phyloP scores from a whole-genome alignment of 257 asterid species.

The Asclepias syriaca region DNA sequence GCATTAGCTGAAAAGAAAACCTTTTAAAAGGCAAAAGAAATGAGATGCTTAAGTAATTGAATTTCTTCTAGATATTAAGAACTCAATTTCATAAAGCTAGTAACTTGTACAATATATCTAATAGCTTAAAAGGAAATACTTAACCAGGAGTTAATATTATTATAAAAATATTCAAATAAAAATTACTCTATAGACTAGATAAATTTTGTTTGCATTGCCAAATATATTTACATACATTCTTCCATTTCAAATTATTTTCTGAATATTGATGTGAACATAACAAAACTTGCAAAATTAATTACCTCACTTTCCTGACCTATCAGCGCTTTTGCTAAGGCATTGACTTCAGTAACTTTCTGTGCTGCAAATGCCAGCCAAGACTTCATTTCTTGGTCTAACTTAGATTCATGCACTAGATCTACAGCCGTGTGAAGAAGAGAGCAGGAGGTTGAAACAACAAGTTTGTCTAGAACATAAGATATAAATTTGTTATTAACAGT shows the following conservation, averaged over 20 bases:
- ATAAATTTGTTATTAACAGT: neutral
- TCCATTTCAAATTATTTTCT: neutral
- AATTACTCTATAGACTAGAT: neutral
- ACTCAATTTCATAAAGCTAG: neutral
- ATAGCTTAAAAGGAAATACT: neutral
- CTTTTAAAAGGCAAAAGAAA: conserved; percentile 25
- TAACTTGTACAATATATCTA: neutral
- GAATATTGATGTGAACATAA: neutral
- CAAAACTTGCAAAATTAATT: neutral
- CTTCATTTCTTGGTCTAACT: conserved; percentile 78
- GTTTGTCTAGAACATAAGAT: conserved; percentile 54
- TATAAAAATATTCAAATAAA: neutral
- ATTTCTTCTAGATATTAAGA: neutral
- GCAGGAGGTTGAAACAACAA: conserved; percentile 85
- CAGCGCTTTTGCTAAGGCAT: conserved; percentile 91
- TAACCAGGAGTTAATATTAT: neutral
- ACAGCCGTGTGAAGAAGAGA: conserved; percentile 96
- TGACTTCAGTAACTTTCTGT: conserved; percentile 86
- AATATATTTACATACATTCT: neutral
- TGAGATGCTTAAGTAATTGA: neutral
- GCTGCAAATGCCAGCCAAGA: conserved; percentile 99
- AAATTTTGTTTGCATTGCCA: neutral
- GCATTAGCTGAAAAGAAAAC: conserved; percentile 79
- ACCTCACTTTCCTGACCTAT: conserved; percentile 78
- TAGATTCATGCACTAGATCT: conserved; percentile 78